phyloP scores from a whole-genome alignment of 2,329 filamentous ascomycete species.

The Epichloe glyceriae region DNA sequence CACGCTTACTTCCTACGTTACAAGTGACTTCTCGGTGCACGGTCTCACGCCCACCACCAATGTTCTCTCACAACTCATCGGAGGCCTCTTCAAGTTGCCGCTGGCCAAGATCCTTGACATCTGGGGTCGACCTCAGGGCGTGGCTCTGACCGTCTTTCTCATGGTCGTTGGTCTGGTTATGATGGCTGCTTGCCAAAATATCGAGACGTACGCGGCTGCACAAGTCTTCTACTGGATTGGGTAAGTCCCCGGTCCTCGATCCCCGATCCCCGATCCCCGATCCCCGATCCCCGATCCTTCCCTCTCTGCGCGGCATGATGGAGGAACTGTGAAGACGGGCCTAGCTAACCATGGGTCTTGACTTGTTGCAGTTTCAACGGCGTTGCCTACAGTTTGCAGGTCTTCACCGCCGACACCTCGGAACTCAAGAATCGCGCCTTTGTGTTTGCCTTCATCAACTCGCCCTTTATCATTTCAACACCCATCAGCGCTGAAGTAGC shows the following conservation, averaged over 20 bases:
- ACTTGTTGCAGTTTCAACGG: slow-evolving; percentile 31
- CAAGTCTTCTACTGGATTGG: slow-evolving; percentile 48
- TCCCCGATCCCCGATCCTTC: too few species aligned
- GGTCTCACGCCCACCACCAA: slow-evolving; percentile 39
- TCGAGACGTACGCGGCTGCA: slow-evolving; percentile 36
- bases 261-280: too few species aligned
- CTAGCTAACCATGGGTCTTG: too few species aligned
- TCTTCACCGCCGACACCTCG: slow-evolving; percentile 53
- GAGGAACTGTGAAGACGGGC: too few species aligned
- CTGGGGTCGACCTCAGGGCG: slow-evolving; percentile 49
- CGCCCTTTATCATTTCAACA: slow-evolving; percentile 33
- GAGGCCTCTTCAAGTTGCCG: slow-evolving; percentile 48
- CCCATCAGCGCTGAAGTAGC: slow-evolving; percentile 17
- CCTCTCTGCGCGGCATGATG: too few species aligned
- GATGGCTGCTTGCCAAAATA: slow-evolving; percentile 41
- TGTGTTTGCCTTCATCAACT: slow-evolving; percentile 25
- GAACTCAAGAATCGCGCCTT: slow-evolving; percentile 24
- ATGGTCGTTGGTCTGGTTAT: slow-evolving; percentile 39
- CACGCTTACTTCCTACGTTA: not conserved
- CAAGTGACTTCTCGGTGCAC: slow-evolving; percentile 36
- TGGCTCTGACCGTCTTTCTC: slow-evolving; percentile 37
- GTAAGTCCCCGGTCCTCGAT: too few species aligned
- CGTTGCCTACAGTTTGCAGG: slow-evolving; percentile 46
- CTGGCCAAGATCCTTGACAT: slow-evolving; percentile 50
- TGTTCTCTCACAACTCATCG: slow-evolving; percentile 39